These are phyloP conservation scores for Vaccinium myrtillus DNA, from an alignment of 148 eudicot genomes.

Conservation along the genomic window DNA sequence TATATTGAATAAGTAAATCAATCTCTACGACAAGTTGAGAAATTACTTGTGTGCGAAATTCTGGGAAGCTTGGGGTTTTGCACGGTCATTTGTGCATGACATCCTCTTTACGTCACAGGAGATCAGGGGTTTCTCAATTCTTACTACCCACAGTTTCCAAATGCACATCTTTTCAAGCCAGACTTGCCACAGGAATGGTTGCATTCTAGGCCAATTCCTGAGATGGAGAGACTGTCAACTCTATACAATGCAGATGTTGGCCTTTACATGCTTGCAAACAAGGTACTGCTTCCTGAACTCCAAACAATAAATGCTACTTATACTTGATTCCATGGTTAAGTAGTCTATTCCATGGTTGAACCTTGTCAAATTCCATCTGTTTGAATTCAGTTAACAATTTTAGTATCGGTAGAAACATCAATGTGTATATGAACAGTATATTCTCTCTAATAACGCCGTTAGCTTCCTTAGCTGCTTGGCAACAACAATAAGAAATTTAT, in stretches of 20 bases:
- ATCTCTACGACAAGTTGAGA: not conserved
- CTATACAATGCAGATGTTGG: constrained; percentile 99
- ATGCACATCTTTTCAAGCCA: constrained; percentile 84
- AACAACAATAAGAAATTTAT: not conserved
- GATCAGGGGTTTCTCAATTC: constrained; percentile 98
- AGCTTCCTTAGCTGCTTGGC: not conserved
- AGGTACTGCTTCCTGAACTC: constrained; percentile 45
- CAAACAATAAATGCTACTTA: not conserved
- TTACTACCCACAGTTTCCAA: constrained; percentile 74
- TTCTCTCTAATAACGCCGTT: not conserved
- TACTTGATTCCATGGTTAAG: not conserved
- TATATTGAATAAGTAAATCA: not conserved
- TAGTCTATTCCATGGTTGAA: not conserved
- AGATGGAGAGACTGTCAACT: constrained; percentile 97
- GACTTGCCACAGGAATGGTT: constrained; percentile 44
- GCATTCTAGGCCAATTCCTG: constrained; percentile 58
- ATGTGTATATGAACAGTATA: not conserved
- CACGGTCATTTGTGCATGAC: not conserved
- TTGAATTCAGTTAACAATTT: not conserved
- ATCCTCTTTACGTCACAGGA: constrained; percentile 41
- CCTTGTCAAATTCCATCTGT: not conserved
- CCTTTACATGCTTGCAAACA: constrained; percentile 98
- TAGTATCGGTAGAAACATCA: not conserved
- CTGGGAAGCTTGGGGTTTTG: not conserved
- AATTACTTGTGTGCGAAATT: not conserved